Percentiles rank a stretch among this genome's conserved stretches.
phyloP scores from a whole-genome alignment of 768 basidiomycete species.

The Auriscalpium vulgare region DNA sequence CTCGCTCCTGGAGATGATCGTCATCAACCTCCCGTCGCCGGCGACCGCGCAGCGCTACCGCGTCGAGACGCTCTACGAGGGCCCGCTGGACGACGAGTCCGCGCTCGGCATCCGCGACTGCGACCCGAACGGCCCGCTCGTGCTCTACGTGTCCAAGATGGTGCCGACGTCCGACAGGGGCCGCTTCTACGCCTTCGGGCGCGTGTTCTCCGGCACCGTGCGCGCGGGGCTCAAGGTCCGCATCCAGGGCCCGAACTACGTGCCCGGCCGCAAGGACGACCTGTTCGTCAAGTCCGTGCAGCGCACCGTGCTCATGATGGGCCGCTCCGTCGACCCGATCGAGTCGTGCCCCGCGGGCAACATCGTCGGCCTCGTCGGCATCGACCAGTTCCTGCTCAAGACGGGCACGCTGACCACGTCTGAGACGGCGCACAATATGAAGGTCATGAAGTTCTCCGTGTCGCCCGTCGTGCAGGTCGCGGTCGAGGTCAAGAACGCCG shows the following conservation, averaged over 20 bases:
- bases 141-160: slow-evolving; percentile 99
- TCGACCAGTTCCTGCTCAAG: slow-evolving; percentile 99
- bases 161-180: slow-evolving; percentile 99
- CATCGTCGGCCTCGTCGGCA: slow-evolving; percentile 98
- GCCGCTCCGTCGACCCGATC: slow-evolving; percentile 95
- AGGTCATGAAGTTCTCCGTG: slow-evolving; percentile 99
- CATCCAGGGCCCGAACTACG: slow-evolving; percentile 98
- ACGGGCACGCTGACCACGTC: slow-evolving; percentile 95
- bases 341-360: slow-evolving; percentile 99
- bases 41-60: slow-evolving; percentile 96
- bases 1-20: slow-evolving; percentile 98
- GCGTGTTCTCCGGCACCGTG: slow-evolving; percentile 99
- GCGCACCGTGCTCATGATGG: slow-evolving; percentile 99
- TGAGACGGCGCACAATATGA: slow-evolving; percentile 99
- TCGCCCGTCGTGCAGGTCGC: slow-evolving; percentile 99
- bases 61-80: slow-evolving; percentile 99
- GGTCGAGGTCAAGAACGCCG: slow-evolving; percentile 99
- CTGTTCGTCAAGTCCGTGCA: slow-evolving; percentile 97
- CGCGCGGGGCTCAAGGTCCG: slow-evolving; percentile 96
- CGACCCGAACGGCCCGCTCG: slow-evolving; percentile 91
- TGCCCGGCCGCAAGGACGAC: slow-evolving; percentile 98
- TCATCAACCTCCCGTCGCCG: slow-evolving; percentile 97
- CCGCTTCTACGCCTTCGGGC: slow-evolving; percentile 99
- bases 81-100: slow-evolving; percentile 99
- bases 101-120: slow-evolving; percentile 98